These are phyloP conservation scores for Plantago ovata DNA, from an alignment of 257 asterid species.

Conservation along the genomic window DNA sequence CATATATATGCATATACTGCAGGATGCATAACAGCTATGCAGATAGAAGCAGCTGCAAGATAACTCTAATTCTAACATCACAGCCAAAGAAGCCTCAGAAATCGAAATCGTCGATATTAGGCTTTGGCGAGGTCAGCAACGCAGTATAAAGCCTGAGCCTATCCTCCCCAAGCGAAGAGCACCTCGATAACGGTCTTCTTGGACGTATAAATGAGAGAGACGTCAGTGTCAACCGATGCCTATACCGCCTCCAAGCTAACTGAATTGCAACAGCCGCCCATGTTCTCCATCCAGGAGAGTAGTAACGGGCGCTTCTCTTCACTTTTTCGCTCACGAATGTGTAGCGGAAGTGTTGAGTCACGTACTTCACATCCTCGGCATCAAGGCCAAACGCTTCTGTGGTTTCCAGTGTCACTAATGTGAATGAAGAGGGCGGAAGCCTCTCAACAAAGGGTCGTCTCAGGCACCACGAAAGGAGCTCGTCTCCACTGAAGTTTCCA, in stretches of 20 bases:
- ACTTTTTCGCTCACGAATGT: slow-evolving; percentile 88
- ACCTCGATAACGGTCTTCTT: slow-evolving; percentile 73
- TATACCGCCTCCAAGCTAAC: slow-evolving; percentile 87
- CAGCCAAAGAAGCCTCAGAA: slow-evolving; percentile 34
- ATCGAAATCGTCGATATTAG: slow-evolving; percentile 88
- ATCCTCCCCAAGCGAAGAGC: slow-evolving; percentile 88
- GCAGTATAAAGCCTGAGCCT: slow-evolving; percentile 85
- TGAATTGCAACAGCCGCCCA: slow-evolving; percentile 98
- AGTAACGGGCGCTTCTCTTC: slow-evolving; percentile 87
- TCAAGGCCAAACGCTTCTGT: slow-evolving; percentile 92
- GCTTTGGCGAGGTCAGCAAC: slow-evolving; percentile 86
- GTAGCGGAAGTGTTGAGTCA: slow-evolving; percentile 92
- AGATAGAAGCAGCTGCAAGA: neutral
- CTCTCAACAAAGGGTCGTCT: slow-evolving; percentile 80
- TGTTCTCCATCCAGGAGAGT: slow-evolving; percentile 97
- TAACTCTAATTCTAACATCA: neutral
- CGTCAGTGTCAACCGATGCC: slow-evolving; percentile 68
- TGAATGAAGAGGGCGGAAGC: slow-evolving; percentile 82
- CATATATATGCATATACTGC: too few species aligned
- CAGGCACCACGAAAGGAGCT: slow-evolving; percentile 94
- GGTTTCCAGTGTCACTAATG: slow-evolving; percentile 71
- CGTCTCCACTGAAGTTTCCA: slow-evolving; percentile 94
- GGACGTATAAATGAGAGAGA: slow-evolving; percentile 89
- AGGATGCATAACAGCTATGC: too few species aligned
- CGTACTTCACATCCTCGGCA: slow-evolving; percentile 86